These are phyloP conservation scores for Xylaria scruposa DNA, from an alignment of 495 filamentous ascomycete species.

Conservation along the genomic window DNA sequence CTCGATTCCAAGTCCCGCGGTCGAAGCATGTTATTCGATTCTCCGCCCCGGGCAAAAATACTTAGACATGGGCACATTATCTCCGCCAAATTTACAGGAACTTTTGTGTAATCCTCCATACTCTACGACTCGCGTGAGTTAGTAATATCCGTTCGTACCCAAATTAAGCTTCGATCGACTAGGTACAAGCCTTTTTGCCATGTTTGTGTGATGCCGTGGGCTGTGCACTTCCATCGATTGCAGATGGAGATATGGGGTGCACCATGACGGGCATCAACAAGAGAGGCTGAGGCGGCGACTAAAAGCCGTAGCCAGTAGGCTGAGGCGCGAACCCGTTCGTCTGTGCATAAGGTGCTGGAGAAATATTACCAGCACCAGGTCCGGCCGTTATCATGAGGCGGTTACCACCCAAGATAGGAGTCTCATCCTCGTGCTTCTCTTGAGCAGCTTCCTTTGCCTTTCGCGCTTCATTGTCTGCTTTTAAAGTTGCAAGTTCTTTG, in stretches of 20 bases:
- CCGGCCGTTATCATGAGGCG: slow-evolving; percentile 99
- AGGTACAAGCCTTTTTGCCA: not conserved
- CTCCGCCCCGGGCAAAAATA: slow-evolving; percentile 1
- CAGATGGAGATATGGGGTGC: not conserved
- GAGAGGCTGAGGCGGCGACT: slow-evolving; percentile 29
- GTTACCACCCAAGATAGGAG: slow-evolving; percentile 88
- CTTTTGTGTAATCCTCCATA: slow-evolving; percentile 20
- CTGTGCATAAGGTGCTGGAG: slow-evolving; percentile 70
- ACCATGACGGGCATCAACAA: slow-evolving; percentile 15
- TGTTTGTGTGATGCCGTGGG: slow-evolving; percentile 10
- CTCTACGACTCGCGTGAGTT: slow-evolving; percentile 8
- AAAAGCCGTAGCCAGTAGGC: slow-evolving; percentile 71
- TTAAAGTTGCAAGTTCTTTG: slow-evolving; percentile 79
- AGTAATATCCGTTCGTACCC: not conserved
- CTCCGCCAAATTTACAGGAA: slow-evolving; percentile 22
- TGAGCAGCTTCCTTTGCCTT: slow-evolving; percentile 87
- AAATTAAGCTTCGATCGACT: not conserved
- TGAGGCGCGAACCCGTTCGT: slow-evolving; percentile 84
- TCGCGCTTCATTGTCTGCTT: slow-evolving; percentile 97
- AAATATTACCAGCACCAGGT: slow-evolving; percentile 59
- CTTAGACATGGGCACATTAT: slow-evolving; percentile 19
- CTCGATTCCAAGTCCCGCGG: not conserved
- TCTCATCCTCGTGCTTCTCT: slow-evolving; percentile 87
- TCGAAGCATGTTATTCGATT: not conserved
- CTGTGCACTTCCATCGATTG: not conserved